phyloP scores from a whole-genome alignment of 2,329 filamentous ascomycete species.

The Trichoderma koningii region DNA sequence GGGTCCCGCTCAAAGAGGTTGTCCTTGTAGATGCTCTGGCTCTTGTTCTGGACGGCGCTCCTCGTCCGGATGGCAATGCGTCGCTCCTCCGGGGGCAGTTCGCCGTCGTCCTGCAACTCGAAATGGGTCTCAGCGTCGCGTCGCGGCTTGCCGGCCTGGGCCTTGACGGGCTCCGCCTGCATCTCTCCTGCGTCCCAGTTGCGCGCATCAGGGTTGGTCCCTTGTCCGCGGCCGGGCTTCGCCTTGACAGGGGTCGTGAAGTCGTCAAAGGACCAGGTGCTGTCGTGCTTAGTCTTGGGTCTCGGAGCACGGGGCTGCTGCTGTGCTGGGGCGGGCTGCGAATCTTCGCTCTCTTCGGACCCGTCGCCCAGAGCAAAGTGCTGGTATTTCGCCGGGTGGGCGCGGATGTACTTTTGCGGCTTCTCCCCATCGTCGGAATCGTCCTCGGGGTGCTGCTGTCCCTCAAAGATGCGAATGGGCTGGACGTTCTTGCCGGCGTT shows the following conservation, averaged over 20 bases:
- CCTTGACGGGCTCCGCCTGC: conserved; percentile 33
- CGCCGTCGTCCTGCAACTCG: conserved; percentile 75
- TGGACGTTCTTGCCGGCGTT: conserved; percentile 64
- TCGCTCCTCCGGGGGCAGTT: conserved; percentile 54
- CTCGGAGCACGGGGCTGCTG: conserved; percentile 45
- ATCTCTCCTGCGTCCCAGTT: conserved; percentile 71
- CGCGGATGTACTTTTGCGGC: conserved; percentile 55
- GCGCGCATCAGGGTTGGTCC: conserved; percentile 62
- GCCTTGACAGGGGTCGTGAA: conserved; percentile 81
- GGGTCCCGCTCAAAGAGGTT: conserved; percentile 63
- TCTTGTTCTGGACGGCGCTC: conserved; percentile 65
- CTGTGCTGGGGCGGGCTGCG: conserved; percentile 39
- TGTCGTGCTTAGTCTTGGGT: conserved; percentile 64
- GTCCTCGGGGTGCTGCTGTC: conserved; percentile 47
- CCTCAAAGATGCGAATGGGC: conserved; percentile 65
- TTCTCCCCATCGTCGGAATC: conserved; percentile 45
- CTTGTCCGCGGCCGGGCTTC: conserved; percentile 56
- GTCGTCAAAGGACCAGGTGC: conserved; percentile 86
- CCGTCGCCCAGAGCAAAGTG: conserved; percentile 83
- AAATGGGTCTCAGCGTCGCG: conserved; percentile 83
- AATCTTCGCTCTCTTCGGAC: conserved; percentile 51
- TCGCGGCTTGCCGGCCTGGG: conserved; percentile 55
- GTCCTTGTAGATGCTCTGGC: conserved; percentile 72
- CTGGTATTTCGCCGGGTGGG: conserved; percentile 76
- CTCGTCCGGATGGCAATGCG: conserved; percentile 49